Conservation (phyloP, 257 asterid species). For the Solanum stenotomum region DNA sequence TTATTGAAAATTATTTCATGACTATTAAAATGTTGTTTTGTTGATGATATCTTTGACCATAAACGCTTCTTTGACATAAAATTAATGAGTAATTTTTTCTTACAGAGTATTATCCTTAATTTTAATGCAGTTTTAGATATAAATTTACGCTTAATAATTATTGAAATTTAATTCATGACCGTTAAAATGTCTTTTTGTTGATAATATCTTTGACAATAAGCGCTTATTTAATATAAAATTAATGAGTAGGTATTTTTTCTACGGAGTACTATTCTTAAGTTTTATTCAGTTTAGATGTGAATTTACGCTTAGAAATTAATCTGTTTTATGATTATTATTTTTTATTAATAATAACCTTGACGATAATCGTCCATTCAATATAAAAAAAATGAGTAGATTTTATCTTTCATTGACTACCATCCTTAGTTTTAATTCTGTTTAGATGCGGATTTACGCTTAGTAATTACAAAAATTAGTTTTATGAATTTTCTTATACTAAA, state of each 20-base stretch:
- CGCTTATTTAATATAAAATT: neutral
- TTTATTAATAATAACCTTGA: neutral
- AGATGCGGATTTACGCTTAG: neutral
- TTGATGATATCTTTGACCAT: neutral
- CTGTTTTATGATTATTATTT: neutral
- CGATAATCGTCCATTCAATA: neutral
- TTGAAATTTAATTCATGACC: too few species aligned
- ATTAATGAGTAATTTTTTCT: neutral
- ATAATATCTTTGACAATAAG: too few species aligned
- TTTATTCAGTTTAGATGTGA: neutral
- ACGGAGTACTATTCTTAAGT: neutral
- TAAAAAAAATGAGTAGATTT: neutral
- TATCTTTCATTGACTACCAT: neutral
- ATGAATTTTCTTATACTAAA: neutral
- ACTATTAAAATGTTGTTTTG: too few species aligned
- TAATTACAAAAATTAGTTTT: neutral
- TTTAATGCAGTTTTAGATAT: too few species aligned
- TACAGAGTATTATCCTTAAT: neutral
- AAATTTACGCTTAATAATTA: too few species aligned
- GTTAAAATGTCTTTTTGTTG: too few species aligned
- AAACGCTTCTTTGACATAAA: neutral
- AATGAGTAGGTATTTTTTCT: neutral
- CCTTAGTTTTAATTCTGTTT: neutral
- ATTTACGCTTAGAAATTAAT: neutral
- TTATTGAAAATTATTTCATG: too few species aligned